Evolutionary conservation across 2,329 filamentous ascomycete genomes (phyloP).

Genomic region (Xylaria sp.): DNA sequence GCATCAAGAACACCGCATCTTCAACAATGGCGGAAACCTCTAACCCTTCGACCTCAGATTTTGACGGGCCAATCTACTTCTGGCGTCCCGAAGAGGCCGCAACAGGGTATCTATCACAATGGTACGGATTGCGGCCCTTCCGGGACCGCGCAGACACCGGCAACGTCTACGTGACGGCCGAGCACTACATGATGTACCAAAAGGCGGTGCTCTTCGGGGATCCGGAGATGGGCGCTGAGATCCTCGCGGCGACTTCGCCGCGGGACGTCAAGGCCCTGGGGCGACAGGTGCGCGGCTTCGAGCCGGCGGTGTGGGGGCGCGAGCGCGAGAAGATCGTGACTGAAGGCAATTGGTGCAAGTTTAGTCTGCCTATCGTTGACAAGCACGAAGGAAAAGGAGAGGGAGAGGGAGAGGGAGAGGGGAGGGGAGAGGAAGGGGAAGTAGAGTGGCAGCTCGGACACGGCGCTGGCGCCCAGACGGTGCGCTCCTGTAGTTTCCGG

Average conservation of each 20-base stretch:
- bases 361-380: slow-evolving; percentile 57
- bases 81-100: slow-evolving; percentile 29
- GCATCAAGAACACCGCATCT: background rate
- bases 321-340: slow-evolving; percentile 66
- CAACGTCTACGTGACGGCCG: slow-evolving; percentile 60
- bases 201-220: slow-evolving; percentile 50
- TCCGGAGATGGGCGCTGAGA: slow-evolving; percentile 55
- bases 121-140: slow-evolving; percentile 38
- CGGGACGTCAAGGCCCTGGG: slow-evolving; percentile 65
- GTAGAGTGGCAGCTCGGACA: slow-evolving; percentile 36
- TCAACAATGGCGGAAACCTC: no score
- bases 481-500: slow-evolving; percentile 56
- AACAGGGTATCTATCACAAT: slow-evolving; percentile 40
- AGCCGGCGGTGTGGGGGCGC: slow-evolving; percentile 61
- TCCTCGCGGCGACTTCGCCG: slow-evolving; percentile 61
- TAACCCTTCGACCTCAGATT: background rate
- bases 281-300: slow-evolving; percentile 64
- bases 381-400: no score
- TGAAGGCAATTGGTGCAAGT: slow-evolving; percentile 69
- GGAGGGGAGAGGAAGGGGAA: background rate
- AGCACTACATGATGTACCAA: slow-evolving; percentile 57
- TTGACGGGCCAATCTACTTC: slow-evolving; percentile 36
- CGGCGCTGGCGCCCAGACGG: slow-evolving; percentile 24
- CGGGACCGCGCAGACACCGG: slow-evolving; percentile 24
- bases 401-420: slow-evolving; percentile 19